phyloP scores from a whole-genome alignment of 2,329 filamentous ascomycete species.

The Pseudomassariella vexata region DNA sequence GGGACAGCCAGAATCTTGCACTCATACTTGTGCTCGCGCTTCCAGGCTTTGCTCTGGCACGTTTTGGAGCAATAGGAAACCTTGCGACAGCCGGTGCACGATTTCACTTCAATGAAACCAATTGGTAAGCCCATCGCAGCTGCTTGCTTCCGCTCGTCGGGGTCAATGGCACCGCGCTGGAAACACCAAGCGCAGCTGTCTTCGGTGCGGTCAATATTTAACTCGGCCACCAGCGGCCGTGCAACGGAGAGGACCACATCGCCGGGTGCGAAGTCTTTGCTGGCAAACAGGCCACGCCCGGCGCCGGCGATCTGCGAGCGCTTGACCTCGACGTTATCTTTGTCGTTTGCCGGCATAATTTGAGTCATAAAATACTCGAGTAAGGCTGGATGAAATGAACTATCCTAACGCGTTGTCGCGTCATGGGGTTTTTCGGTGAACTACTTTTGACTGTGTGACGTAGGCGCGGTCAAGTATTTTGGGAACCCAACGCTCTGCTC shows the following conservation, averaged over 20 bases:
- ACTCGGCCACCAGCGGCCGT: constrained; percentile 18
- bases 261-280: constrained; percentile 16
- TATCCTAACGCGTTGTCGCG: too few species aligned
- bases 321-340: constrained; percentile 13
- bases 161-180: constrained; percentile 17
- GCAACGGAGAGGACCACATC: constrained; percentile 15
- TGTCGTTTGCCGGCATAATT: constrained; percentile 2
- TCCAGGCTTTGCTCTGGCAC: constrained; percentile 22
- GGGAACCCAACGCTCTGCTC: too few species aligned
- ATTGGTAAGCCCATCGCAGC: constrained; percentile 19
- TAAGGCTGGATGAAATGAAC: too few species aligned
- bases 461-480: too few species aligned
- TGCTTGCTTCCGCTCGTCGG: constrained; percentile 10
- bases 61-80: constrained; percentile 21
- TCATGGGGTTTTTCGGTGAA: too few species aligned
- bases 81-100: constrained; percentile 17
- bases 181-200: constrained; percentile 23
- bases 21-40: constrained; percentile 22
- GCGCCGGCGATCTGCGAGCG: constrained; percentile 14
- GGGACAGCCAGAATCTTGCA: constrained; percentile 19
- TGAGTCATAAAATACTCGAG: too few species aligned
- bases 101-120: constrained; percentile 16
- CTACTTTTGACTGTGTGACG: too few species aligned
- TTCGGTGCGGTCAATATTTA: constrained; percentile 14
- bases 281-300: constrained; percentile 20